Percentiles rank a stretch among this genome's conserved stretches.
Evolutionary conservation across 169 alveolate species (phyloP).

Genomic region (Eimeria necatrix): DNA sequence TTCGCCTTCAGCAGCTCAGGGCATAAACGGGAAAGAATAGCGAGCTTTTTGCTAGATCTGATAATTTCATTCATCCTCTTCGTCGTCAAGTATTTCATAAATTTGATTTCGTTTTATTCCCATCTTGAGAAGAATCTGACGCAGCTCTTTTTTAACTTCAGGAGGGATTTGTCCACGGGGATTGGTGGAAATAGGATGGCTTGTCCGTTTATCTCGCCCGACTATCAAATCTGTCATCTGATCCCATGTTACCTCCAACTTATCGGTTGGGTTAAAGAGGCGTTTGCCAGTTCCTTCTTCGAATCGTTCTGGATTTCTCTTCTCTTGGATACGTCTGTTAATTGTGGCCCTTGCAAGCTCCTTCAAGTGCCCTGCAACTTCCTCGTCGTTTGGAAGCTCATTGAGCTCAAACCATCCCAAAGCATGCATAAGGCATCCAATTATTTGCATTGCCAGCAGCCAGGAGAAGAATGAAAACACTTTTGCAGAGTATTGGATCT

Average conservation of each 20-base stretch:
- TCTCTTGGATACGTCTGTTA: slow-evolving; percentile 65
- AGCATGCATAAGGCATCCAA: slow-evolving; percentile 67
- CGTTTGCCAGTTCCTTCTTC: slow-evolving; percentile 26
- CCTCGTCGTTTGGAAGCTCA: slow-evolving; percentile 75
- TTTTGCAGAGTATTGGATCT: slow-evolving; percentile 36
- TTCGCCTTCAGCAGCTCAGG: too few species aligned
- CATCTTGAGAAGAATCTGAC: slow-evolving; percentile 61
- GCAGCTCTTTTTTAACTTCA: slow-evolving; percentile 45
- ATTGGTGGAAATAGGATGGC: slow-evolving; percentile 66
- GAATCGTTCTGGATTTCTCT: slow-evolving; percentile 72
- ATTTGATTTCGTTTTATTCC: slow-evolving; percentile 54
- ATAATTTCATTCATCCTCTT: background rate
- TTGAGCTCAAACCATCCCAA: slow-evolving; percentile 66
- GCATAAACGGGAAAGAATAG: too few species aligned
- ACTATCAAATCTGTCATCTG: slow-evolving; percentile 37
- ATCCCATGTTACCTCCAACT: slow-evolving; percentile 69
- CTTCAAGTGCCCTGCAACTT: slow-evolving; percentile 68
- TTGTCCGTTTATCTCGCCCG: slow-evolving; percentile 59
- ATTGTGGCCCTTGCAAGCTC: slow-evolving; percentile 73
- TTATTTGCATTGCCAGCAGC: slow-evolving; percentile 53
- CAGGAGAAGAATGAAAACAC: slow-evolving; percentile 51
- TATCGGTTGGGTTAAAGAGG: slow-evolving; percentile 65
- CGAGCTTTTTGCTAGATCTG: too few species aligned
- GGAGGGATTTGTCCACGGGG: slow-evolving; percentile 12
- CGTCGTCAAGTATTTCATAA: slow-evolving; percentile 62